phyloP scores from a whole-genome alignment of 2,329 filamentous ascomycete genomes.

The Hypoxylon sp. region DNA sequence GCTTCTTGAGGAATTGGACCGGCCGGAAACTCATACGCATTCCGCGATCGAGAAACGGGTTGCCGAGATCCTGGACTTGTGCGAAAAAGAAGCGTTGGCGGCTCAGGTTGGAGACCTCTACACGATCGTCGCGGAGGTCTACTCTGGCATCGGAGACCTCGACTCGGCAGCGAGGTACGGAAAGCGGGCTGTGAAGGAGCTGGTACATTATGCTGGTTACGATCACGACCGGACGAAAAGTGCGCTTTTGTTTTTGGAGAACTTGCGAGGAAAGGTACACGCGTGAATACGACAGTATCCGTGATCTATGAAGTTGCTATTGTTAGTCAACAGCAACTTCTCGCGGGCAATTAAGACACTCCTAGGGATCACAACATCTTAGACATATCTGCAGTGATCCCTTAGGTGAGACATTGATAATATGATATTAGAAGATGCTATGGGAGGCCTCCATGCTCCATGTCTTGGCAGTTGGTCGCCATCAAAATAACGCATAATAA shows the following conservation, averaged over 20 bases:
- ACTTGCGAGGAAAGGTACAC: not conserved
- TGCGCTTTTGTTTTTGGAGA: slow-evolving; percentile 22
- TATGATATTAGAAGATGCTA: too few species aligned
- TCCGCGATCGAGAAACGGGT: slow-evolving; percentile 24
- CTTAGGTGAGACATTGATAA: too few species aligned
- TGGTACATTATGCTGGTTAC: slow-evolving; percentile 36
- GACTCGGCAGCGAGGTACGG: slow-evolving; percentile 34
- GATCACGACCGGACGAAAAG: slow-evolving; percentile 38
- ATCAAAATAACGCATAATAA: too few species aligned
- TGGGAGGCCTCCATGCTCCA: too few species aligned
- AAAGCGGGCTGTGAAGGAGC: slow-evolving; percentile 31
- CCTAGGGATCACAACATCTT: too few species aligned
- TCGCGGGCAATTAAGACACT: too few species aligned
- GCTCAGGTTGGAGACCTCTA: slow-evolving; percentile 42
- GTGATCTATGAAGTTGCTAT: too few species aligned
- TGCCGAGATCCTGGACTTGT: slow-evolving; percentile 32
- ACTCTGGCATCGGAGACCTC: slow-evolving; percentile 35
- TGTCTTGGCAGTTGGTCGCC: too few species aligned
- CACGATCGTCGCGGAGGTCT: slow-evolving; percentile 34
- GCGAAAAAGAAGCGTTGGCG: slow-evolving; percentile 37
- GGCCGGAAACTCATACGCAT: slow-evolving; percentile 25
- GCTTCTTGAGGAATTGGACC: slow-evolving; percentile 34
- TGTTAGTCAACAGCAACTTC: too few species aligned
- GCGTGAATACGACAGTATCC: too few species aligned
- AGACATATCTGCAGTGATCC: too few species aligned